Base-by-base conservation (phyloP, 2,329 filamentous ascomycete species). In the Venturiaceae sp. region DNA sequence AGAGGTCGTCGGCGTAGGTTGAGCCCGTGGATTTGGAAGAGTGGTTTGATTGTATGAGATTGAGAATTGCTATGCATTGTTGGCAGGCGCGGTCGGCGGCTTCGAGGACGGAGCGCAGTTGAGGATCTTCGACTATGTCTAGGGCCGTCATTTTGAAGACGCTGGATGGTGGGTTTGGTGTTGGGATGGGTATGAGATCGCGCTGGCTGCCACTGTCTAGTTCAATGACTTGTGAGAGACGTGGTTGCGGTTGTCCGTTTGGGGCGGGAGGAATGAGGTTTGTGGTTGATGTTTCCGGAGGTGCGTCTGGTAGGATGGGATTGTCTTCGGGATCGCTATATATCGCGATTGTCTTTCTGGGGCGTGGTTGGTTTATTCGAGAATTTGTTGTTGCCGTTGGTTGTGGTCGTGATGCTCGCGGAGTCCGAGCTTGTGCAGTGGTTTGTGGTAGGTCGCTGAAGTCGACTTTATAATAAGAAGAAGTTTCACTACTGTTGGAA, bases 11-110 rank as follows among this genome's bases (percentile, higher is more conserved):
- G 46, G 44, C 52, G 8, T 30, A 33, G 16, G 57, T 23, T 23
- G 57, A 13, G 32, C 30, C n/a, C 14, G 41, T 26, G 21, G 32
- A 16, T 16, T 50, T 33, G 14, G 50, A 16, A 26, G 33, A 36
- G n/a, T 19, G 46, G 23, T 53, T 33, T 21, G 34, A 30, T 36
- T 53, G 39, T 7, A 60, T 32, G 3, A 60, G 50, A 26, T 50
- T 46, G 19, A 60, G 59, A 46, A 60, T 44, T n/a, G 30, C 28
- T 32, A 60, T 9, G 37, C 58, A 60, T 55, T 60, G 59, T 23
- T 60, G 16, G 32, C 59, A 58, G 3, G 58, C 36, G 14, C 30
- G 44, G 16, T 39, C 57, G 14, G 47, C 58, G 19, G 59, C 58
- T 19, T 26, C 3, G 19, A 60, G 59, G 4, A 60, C 59, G 2